Evolutionary conservation across 306 rosid genomes (phyloP), one percentile per base, ranked within the genome.

Genomic region (Acacia confusa): DNA sequence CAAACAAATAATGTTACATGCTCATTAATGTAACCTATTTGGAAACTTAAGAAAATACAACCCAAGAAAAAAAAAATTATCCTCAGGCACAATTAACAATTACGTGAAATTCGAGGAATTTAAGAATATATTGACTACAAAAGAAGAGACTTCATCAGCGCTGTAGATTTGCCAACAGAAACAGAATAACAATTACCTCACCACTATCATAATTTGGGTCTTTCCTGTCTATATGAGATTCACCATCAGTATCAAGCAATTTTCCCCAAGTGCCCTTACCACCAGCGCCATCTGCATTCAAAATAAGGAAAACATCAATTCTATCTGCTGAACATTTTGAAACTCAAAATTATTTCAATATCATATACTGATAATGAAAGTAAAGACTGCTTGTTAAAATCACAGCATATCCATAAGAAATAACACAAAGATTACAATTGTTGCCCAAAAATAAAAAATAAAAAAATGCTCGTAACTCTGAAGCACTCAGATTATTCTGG

Each of bases 241-340:
- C 81, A 85, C 74, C 65, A 50, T 85, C 86, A 1, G 86, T 85
- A 68, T 85, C 88, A 72, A 85, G 65, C 81, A 85, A 75, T 70
- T 85, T 85, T 14, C 88, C 88, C 88, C 88, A 85, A 6, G 88
- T 85, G 50, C 88, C 88, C 81, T 85, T 85, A 19, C 88, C 88
- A 82, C 88, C 88, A 75, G 81, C 88, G 70, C 88, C 88, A 82
- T 85, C 88, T 85, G 76, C 66, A 78, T 63, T 61, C 78, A 79
- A 44, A 48, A 50, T 44, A 70, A 40, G 22, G 14, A 69, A 36
- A 30, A 41, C 53, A n/a, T 40, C 52, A 40, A 68, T 28, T 55
- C n/a, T 9, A 20, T 55, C 61, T 20, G 61, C 61, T 55, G 61
- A n/a, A n/a, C 25, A 19, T 20, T 20, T 55, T 41, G 89, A 34